Conservation (phyloP, 257 asterid genomes). For the Solanum pimpinellifolium region DNA sequence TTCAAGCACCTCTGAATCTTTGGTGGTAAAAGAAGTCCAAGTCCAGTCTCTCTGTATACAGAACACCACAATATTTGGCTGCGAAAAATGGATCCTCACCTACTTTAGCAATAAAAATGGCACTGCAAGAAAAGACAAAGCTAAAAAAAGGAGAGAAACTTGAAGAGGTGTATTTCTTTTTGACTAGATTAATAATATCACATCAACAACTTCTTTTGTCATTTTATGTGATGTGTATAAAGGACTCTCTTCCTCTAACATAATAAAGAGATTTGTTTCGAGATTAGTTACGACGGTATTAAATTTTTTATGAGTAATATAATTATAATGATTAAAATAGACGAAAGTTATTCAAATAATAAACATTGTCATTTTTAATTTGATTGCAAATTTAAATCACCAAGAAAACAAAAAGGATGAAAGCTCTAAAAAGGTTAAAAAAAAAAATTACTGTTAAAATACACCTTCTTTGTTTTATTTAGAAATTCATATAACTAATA, state of each 20-base stretch:
- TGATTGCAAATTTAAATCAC: accelerated
- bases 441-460: too few species aligned
- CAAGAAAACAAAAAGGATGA: accelerated
- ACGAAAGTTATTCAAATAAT: too few species aligned
- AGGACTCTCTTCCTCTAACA: neutral
- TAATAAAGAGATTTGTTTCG: neutral
- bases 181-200: neutral
- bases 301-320: too few species aligned
- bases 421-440: too few species aligned
- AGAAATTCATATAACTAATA: too few species aligned
- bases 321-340: too few species aligned
- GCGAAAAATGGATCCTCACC: neutral
- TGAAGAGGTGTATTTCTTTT: neutral
- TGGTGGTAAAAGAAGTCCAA: neutral
- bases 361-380: too few species aligned
- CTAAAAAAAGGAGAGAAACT: neutral
- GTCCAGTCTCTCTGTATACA: neutral
- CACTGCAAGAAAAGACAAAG: neutral
- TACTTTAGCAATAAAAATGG: neutral
- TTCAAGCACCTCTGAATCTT: neutral
- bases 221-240: neutral
- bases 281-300: neutral
- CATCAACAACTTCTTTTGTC: neutral
- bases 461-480: too few species aligned
- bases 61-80: neutral